phyloP scores from a whole-genome alignment of 257 asterid species.

The Nicotiana sylvestris region DNA sequence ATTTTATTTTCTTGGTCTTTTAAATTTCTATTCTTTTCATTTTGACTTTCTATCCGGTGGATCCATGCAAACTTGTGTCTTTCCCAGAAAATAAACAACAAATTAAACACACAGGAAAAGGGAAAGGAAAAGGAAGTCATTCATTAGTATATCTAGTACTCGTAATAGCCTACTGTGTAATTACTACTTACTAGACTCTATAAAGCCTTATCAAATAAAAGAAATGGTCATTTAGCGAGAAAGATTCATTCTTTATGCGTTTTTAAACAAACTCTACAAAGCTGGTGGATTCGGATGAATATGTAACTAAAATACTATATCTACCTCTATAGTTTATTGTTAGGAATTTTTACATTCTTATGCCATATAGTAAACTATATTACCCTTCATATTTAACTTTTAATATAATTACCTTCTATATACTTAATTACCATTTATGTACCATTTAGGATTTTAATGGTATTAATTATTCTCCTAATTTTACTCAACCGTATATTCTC shows the following conservation, averaged over 20 bases:
- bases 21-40: neutral
- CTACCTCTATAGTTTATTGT: too few relatives aligned
- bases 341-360: too few relatives aligned
- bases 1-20: neutral
- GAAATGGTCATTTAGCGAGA: neutral
- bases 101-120: neutral
- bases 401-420: too few relatives aligned
- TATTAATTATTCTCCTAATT: too few relatives aligned
- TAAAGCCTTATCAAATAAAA: neutral
- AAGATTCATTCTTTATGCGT: neutral
- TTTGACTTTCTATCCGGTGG: neutral
- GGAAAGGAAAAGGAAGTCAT: neutral
- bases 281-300: too few relatives aligned
- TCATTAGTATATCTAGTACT: neutral
- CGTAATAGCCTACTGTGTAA: neutral
- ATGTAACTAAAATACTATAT: too few relatives aligned
- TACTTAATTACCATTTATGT: too few relatives aligned
- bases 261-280: neutral
- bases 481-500: too few relatives aligned
- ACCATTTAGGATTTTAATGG: too few relatives aligned
- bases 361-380: too few relatives aligned
- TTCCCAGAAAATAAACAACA: neutral
- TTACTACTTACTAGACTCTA: neutral
- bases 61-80: neutral
- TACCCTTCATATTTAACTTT: too few relatives aligned